Conservation (phyloP, 208 protist species). For the Acanthamoeba triangularis region DNA sequence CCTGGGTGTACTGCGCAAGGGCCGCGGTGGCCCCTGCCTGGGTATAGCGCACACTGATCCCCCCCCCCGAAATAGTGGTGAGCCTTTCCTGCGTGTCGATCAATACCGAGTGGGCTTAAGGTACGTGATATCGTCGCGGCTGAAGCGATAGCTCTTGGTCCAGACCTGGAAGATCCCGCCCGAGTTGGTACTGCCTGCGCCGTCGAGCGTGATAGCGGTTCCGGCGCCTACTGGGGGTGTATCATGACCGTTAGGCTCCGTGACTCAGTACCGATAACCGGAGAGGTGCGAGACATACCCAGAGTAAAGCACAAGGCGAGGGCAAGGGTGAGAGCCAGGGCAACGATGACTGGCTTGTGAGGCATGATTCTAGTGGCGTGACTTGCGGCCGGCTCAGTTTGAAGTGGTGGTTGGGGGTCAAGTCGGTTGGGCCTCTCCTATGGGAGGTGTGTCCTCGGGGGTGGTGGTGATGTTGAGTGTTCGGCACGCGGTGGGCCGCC, state of each 20-base stretch:
- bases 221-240: constrained; percentile 1
- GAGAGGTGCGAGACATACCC: too few species aligned
- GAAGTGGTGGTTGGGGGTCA: background rate
- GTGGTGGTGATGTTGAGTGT: background rate
- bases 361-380: background rate
- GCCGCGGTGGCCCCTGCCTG: background rate
- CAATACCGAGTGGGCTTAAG: background rate
- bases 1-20: background rate
- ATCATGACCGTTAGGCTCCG: background rate
- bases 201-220: background rate
- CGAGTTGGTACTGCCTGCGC: constrained; percentile 26
- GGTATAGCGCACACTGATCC: background rate
- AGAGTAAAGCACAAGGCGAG: too few species aligned
- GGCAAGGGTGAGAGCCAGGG: too few species aligned
- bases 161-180: background rate
- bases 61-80: background rate
- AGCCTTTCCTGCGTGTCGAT: too few species aligned
- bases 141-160: constrained; percentile 22
- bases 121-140: constrained; percentile 27
- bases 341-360: too few species aligned
- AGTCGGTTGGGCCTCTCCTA: background rate
- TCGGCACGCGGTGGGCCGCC: background rate
- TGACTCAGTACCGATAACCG: background rate
- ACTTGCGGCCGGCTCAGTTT: background rate
- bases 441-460: background rate